phyloP scores from a whole-genome alignment of 192 early-diverging fungal species.

The Gaertneriomyces semiglobifer region DNA sequence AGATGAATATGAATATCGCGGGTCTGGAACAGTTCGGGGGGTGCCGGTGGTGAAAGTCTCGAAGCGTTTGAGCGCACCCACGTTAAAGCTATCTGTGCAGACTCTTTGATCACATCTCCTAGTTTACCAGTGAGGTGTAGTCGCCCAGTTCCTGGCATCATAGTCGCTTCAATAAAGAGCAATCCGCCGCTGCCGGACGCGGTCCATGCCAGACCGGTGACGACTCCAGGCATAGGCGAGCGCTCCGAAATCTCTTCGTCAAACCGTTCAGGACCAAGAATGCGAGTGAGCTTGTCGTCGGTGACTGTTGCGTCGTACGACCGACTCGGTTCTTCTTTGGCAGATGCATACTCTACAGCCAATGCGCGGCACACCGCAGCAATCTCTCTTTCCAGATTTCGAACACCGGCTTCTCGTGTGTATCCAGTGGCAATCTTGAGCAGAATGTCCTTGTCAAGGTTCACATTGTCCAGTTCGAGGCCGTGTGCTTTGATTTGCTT shows the following conservation, averaged over 20 bases:
- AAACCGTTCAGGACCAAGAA: slow-evolving; percentile 63
- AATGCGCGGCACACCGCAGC: slow-evolving; percentile 66
- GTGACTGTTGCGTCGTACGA: slow-evolving; percentile 50
- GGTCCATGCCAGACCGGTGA: slow-evolving; percentile 80
- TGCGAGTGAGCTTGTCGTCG: slow-evolving; percentile 50
- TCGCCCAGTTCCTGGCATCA: slow-evolving; percentile 69
- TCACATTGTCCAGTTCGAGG: slow-evolving; percentile 40
- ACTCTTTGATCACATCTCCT: slow-evolving; percentile 85
- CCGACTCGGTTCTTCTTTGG: slow-evolving; percentile 42
- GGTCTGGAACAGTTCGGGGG: slow-evolving; percentile 33
- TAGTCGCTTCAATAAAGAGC: slow-evolving; percentile 75
- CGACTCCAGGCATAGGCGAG: slow-evolving; percentile 65
- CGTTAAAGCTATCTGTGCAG: slow-evolving; percentile 69
- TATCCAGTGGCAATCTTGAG: slow-evolving; percentile 64
- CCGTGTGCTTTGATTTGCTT: slow-evolving; percentile 71
- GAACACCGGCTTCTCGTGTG: slow-evolving; percentile 78
- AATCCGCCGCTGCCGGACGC: slow-evolving; percentile 67
- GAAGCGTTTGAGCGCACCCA: slow-evolving; percentile 73
- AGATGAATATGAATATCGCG: slow-evolving; percentile 88
- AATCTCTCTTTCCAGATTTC: slow-evolving; percentile 69
- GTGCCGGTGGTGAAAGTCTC: slow-evolving; percentile 37
- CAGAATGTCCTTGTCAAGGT: slow-evolving; percentile 55
- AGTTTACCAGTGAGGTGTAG: slow-evolving; percentile 69
- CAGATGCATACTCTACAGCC: slow-evolving; percentile 64
- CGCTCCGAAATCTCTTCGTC: slow-evolving; percentile 70